Base-by-base conservation (phyloP, 805 yeast genomes). In the Metschnikowia arizonensis region DNA sequence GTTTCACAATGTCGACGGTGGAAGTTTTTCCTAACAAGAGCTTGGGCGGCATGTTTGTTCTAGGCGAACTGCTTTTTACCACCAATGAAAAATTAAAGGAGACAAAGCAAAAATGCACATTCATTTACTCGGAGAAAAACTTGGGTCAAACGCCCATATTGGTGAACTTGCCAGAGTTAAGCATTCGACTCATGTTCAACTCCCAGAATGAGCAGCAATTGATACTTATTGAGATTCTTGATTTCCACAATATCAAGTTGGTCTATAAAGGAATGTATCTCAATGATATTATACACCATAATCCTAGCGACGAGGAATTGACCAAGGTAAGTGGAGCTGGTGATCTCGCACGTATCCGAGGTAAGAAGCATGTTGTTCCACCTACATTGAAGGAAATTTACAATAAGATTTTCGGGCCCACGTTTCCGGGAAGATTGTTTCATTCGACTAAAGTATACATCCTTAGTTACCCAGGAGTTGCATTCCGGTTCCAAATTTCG, bases 351-450 rank as follows among this genome's bases (percentile, higher is more conserved):
- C 44, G 26, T n/a, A 21, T 40, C 29, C 32, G 35, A 10, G 33
- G 39, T 8, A 45, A 31, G 26, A 52, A 48, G 32, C 54, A 43
- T 18, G 47, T 50, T 17, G 50, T 49, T 48, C 53, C 55, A 5
- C 61, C 58, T 5, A 56, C 64, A 1, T 64, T 78, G 50, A 73
- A 72, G 37, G 60, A 65, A 14, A 66, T 80, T 2, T 81, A 81
- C 58, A 78, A 79, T 53, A 75, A 72, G 55, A 65, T 73, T 2
- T 77, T 81, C 56, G 86, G 86, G 0, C 85, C 85, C 1, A 80
- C 85, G 0, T 78, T 75, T 48, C 81, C 83, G 1, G 85, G 85
- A 0, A 58, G 54, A 23, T 52, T 68, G 8, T 59, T 64, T 36
- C 44, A 45, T 1, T 50, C 47, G 3, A 36, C 53, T 15, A 55